Conservation (phyloP, 1,139 yeast genomes). For the Candida tetrigidarum region DNA sequence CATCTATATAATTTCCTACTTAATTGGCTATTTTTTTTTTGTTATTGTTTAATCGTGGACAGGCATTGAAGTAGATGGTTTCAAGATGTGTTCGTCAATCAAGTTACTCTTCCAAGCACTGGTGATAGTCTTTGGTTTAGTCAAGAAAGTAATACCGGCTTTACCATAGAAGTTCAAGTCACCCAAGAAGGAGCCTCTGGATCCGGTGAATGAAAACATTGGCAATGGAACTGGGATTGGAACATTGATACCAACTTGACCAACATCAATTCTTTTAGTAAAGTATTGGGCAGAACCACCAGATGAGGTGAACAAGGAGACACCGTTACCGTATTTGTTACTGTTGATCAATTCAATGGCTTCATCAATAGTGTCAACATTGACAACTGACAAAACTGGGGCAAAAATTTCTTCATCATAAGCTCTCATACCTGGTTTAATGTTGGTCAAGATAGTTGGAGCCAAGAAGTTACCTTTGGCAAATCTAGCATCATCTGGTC, state of each 20-base stretch:
- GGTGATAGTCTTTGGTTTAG: constrained; percentile 79
- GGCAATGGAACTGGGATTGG: constrained; percentile 89
- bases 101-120: constrained; percentile 67
- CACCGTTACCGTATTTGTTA: constrained; percentile 77
- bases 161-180: constrained; percentile 82
- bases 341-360: constrained; percentile 68
- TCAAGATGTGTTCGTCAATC: constrained; percentile 49
- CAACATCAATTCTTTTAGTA: constrained; percentile 71
- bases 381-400: constrained; percentile 69
- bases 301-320: constrained; percentile 68
- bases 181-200: constrained; percentile 77
- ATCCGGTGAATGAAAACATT: constrained; percentile 82
- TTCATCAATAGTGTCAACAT: constrained; percentile 71
- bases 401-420: constrained; percentile 81
- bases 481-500: constrained; percentile 47
- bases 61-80: constrained; percentile 71
- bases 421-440: constrained; percentile 71
- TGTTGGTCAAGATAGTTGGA: constrained; percentile 68
- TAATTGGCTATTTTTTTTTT: background rate
- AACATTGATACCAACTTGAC: constrained; percentile 81
- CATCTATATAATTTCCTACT: background rate
- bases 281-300: constrained; percentile 75
- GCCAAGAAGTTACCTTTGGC: constrained; percentile 76
- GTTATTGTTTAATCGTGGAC: constrained; percentile 44
- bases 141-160: constrained; percentile 72